Evolutionary conservation across 257 asterid genomes (phyloP).

Genomic region (Solanum medicagineum): DNA sequence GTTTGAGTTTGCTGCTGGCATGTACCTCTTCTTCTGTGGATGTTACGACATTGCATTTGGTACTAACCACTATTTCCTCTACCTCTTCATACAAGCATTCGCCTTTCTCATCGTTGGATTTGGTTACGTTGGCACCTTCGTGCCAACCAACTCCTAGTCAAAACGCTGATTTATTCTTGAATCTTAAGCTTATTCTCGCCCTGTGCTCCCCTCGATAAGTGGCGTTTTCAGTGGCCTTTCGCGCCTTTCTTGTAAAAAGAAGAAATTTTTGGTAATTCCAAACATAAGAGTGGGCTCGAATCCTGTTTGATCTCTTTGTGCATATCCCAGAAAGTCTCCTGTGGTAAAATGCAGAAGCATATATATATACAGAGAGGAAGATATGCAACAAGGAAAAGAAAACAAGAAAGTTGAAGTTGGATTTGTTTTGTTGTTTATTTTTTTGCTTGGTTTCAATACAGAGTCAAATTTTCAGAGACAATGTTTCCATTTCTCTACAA

Average conservation of each 20-base stretch:
- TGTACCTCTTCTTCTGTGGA: slow-evolving; percentile 68
- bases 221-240: neutral
- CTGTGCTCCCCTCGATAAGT: neutral
- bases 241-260: slow-evolving; percentile 9
- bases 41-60: slow-evolving; percentile 66
- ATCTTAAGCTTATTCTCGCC: neutral
- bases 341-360: neutral
- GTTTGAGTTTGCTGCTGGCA: slow-evolving; percentile 48
- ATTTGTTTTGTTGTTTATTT: neutral
- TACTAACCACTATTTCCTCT: slow-evolving; percentile 42
- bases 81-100: slow-evolving; percentile 49
- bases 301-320: slow-evolving; percentile 14
- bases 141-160: slow-evolving; percentile 28
- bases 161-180: neutral
- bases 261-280: slow-evolving; percentile 26
- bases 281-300: slow-evolving; percentile 30
- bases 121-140: slow-evolving; percentile 65
- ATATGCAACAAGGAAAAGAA: neutral
- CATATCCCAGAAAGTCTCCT: slow-evolving; percentile 2
- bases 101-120: slow-evolving; percentile 74
- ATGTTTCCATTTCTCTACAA: neutral
- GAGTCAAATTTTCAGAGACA: neutral
- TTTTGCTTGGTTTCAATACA: neutral
- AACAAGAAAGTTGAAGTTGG: neutral
- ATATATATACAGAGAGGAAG: neutral